phyloP scores from a whole-genome alignment of 2,329 filamentous ascomycete species.

The Colletotrichum destructivum region DNA sequence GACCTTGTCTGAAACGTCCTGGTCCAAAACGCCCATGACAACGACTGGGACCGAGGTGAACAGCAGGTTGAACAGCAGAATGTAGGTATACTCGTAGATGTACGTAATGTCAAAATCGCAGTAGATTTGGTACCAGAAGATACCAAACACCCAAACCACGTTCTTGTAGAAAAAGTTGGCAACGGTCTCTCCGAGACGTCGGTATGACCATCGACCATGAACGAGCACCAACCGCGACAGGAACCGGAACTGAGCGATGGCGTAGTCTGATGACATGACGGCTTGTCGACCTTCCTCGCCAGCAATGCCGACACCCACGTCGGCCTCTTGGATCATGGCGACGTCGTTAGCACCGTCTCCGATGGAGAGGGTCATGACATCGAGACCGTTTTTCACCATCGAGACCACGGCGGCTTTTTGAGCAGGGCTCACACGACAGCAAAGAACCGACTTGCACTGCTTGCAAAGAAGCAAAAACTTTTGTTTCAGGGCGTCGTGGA shows the following conservation, averaged over 20 bases:
- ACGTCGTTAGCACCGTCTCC: conserved; percentile 97
- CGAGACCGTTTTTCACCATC: conserved; percentile 94
- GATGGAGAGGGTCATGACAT: conserved; percentile 96
- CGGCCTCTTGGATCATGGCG: conserved; percentile 97
- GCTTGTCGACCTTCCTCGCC: conserved; percentile 94
- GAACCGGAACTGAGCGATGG: conserved; percentile 94
- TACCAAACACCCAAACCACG: conserved; percentile 95
- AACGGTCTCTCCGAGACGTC: conserved; percentile 91
- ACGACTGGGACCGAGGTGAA: conserved; percentile 97
- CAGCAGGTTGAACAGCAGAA: conserved; percentile 94
- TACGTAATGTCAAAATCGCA: conserved; percentile 97
- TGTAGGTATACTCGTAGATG: conserved; percentile 98
- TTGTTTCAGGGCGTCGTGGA: conserved; percentile 86
- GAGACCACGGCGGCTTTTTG: conserved; percentile 98
- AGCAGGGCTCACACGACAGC: conserved; percentile 95
- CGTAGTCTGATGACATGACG: conserved; percentile 96
- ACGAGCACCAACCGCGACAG: conserved; percentile 88
- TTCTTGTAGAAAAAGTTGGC: conserved; percentile 99
- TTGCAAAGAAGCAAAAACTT: conserved; percentile 97
- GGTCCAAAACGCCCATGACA: conserved; percentile 95
- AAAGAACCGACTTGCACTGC: conserved; percentile 95
- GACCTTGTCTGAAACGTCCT: conserved; percentile 95
- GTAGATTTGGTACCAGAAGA: conserved; percentile 98
- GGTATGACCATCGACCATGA: conserved; percentile 96
- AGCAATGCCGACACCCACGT: conserved; percentile 96